Conservation (phyloP, 2,329 filamentous ascomycete genomes). For the Sporothrix euskadiensis region DNA sequence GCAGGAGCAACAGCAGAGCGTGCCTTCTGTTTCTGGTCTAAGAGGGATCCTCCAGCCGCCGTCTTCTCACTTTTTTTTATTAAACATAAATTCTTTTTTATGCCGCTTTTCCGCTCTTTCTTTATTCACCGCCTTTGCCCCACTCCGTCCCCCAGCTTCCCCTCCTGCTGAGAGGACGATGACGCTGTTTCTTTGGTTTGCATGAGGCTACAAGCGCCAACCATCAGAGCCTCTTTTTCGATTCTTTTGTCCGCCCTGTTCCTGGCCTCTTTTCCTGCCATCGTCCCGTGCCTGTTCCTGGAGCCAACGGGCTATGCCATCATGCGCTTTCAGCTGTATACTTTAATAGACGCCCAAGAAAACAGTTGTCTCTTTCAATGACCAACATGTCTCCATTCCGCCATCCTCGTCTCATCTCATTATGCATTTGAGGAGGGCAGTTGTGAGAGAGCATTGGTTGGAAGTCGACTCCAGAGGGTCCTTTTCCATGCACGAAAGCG, state of each 20-base stretch:
- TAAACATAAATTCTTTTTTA: neutral
- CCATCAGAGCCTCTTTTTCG: neutral
- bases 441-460: constrained; percentile 16
- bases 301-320: neutral
- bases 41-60: neutral
- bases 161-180: constrained; percentile 2
- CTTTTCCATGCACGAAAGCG: constrained; percentile 27
- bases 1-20: neutral
- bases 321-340: neutral
- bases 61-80: neutral
- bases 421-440: constrained; percentile 8
- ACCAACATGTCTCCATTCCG: neutral
- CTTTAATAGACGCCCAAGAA: constrained; percentile 1
- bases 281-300: constrained; percentile 3
- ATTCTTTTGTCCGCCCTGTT: neutral
- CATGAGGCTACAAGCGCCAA: constrained; percentile 28
- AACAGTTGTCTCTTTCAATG: neutral
- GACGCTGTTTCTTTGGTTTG: constrained; percentile 7
- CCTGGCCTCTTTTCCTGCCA: neutral
- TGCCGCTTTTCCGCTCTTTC: neutral
- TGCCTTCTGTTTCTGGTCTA: neutral
- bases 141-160: neutral
- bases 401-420: constrained; percentile 4
- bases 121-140: constrained; percentile 26
- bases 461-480: neutral